Evolutionary conservation across 73 alveolate species (phyloP).

Genomic region (Uronychia binucleata): DNA sequence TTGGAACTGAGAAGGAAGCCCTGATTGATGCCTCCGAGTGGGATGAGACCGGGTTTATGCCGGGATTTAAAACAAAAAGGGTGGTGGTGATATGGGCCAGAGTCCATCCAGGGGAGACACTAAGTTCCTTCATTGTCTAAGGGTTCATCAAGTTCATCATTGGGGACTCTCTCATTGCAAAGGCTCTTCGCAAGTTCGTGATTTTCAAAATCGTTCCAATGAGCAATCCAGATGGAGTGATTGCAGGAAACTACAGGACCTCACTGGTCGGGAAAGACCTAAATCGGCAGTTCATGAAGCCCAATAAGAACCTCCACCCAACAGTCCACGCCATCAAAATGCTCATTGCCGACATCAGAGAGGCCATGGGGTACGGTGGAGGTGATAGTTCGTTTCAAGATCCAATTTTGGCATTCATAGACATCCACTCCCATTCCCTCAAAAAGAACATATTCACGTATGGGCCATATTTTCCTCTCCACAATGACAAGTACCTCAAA

Average conservation of each 20-base stretch:
- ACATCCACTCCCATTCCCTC: conserved; percentile 79
- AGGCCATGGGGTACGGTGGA: not conserved
- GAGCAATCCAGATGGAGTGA: conserved; percentile 87
- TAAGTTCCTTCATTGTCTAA: conserved; percentile 66
- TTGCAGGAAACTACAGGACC: conserved; percentile 78
- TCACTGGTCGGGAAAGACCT: conserved; percentile 80
- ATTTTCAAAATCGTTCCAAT: conserved; percentile 75
- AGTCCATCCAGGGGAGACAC: conserved; percentile 85
- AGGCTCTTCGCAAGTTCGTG: conserved; percentile 67
- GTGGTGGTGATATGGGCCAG: conserved; percentile 68
- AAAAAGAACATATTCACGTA: conserved; percentile 67
- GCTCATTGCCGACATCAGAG: conserved; percentile 41
- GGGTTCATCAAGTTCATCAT: conserved; percentile 73
- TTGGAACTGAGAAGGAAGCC: conserved; percentile 4
- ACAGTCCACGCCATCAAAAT: conserved; percentile 57
- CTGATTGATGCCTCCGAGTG: not conserved
- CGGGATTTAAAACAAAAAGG: conserved; percentile 28
- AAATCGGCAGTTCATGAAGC: conserved; percentile 74
- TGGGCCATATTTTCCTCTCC: conserved; percentile 55
- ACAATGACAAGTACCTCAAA: conserved; percentile 32
- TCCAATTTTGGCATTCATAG: conserved; percentile 49
- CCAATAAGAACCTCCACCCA: conserved; percentile 77
- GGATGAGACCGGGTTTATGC: not conserved
- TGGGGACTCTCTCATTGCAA: conserved; percentile 67
- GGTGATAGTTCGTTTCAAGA: conserved; percentile 1